A percentile compares a stretch with the other conserved stretches of the same genome.
Conservation (phyloP, 257 asterid species). For the Solanum dulcamara region DNA sequence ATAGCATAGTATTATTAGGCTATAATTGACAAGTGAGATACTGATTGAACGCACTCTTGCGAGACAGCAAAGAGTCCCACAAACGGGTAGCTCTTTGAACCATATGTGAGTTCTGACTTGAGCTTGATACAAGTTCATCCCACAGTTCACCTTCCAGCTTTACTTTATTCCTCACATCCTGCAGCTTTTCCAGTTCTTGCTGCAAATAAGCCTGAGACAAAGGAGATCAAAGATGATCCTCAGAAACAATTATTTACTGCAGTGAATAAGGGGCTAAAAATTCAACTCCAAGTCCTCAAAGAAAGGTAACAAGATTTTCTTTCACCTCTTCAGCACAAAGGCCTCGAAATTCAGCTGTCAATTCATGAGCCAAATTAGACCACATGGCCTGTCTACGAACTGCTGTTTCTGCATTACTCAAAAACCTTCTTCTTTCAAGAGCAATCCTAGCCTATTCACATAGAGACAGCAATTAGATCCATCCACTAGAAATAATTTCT, state of each 20-base stretch:
- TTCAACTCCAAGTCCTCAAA: not conserved
- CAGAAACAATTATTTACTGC: not conserved
- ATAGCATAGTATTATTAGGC: not conserved
- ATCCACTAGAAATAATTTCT: not conserved
- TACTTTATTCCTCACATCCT: slow-evolving; percentile 88
- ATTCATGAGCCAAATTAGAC: slow-evolving; percentile 98
- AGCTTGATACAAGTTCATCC: slow-evolving; percentile 99
- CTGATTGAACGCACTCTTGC: slow-evolving; percentile 56
- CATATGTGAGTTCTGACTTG: slow-evolving; percentile 96
- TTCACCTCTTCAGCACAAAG: slow-evolving; percentile 97
- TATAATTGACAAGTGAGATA: not conserved
- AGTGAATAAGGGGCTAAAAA: not conserved
- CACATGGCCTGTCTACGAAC: slow-evolving; percentile 91
- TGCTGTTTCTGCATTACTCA: slow-evolving; percentile 93
- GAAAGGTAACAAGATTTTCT: not conserved
- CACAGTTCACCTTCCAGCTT: slow-evolving; percentile 93
- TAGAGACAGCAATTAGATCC: slow-evolving; percentile 4
- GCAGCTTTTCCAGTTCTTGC: slow-evolving; percentile 96
- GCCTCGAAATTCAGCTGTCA: slow-evolving; percentile 98
- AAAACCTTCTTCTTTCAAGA: slow-evolving; percentile 89
- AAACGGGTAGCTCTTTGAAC: slow-evolving; percentile 95
- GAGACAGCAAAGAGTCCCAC: slow-evolving; percentile 97
- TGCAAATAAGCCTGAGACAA: slow-evolving; percentile 78
- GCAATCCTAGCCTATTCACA: slow-evolving; percentile 86
- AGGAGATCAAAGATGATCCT: slow-evolving; percentile 9